A percentile compares a stretch with the other conserved stretches of the same genome.
Conservation (phyloP, 1,284 basidiomycete genomes). For the Rhodotorula sp. region DNA sequence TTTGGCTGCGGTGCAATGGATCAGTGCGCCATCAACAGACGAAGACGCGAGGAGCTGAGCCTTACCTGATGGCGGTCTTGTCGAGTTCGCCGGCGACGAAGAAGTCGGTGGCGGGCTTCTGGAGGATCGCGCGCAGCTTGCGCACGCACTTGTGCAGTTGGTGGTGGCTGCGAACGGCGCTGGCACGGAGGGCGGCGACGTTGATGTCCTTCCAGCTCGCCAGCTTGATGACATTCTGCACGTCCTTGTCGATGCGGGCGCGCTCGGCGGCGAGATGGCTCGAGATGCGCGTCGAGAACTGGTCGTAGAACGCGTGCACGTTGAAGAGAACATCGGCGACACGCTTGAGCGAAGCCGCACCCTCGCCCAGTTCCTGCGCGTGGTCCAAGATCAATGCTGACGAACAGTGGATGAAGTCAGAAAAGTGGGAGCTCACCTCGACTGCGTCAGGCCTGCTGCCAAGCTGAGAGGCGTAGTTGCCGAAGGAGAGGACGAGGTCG, state of each 20-base stretch:
- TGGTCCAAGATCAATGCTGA: conserved; percentile 44
- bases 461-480: conserved; percentile 41
- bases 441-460: conserved; percentile 7
- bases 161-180: conserved; percentile 85
- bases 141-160: conserved; percentile 88
- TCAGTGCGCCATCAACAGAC: background rate
- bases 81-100: conserved; percentile 42
- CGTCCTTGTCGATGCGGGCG: conserved; percentile 71
- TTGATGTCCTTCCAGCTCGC: conserved; percentile 99
- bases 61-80: conserved; percentile 2
- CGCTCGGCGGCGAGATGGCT: conserved; percentile 64
- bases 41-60: too few relatives aligned
- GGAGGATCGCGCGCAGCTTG: conserved; percentile 86
- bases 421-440: conserved; percentile 13
- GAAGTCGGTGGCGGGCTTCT: conserved; percentile 62
- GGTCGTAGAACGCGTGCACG: conserved; percentile 66
- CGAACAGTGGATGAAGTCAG: conserved; percentile 52
- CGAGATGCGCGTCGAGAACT: conserved; percentile 62
- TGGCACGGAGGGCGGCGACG: conserved; percentile 88
- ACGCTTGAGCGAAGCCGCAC: conserved; percentile 50
- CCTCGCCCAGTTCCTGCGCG: conserved; percentile 39
- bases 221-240: conserved; percentile 83
- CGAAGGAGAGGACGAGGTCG: conserved; percentile 70
- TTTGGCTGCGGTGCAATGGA: background rate
- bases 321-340: conserved; percentile 67